Base-by-base conservation (phyloP, 352 stramenopile species). In the Phytopythium mirpurense region DNA sequence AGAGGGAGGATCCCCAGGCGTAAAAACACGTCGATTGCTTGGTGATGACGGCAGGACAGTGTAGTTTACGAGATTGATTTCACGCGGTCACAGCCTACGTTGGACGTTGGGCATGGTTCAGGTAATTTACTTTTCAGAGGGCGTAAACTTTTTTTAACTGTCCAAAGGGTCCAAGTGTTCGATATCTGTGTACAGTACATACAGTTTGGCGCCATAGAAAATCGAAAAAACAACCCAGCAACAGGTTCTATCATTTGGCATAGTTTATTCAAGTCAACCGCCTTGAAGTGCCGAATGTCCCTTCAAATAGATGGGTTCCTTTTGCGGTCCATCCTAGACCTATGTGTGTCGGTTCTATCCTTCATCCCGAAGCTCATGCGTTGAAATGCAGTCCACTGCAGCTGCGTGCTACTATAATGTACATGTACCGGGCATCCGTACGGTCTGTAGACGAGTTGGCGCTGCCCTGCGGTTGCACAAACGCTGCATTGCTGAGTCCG, bases 1-100 rank as follows among this genome's bases (percentile, higher is more conserved):
- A 23, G 18, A 5, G 23, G 21, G 23, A 32, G 42, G 23, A 34
- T 47, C n/a, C n/a, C n/a, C 21, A n/a, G 41, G 42, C 42, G 42
- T 34, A 48, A 48, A 48, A 48, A 48, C 42, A 48, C 42, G 42
- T 24, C 26, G 42, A 48, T 48, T 48, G 16, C 42, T 48, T 48
- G 42, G 23, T 21, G 42, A 11, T 34, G 42, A 21, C 41, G 8
- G 40, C 40, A 32, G 21, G 10, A 5, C 21, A 18, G 16, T 19
- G 41, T 31, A 47, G 19, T 15, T 44, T 44, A 44, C 38, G 38
- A 6, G 38, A n/a, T 23, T 27, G n/a, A 23, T 44, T 44, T 44
- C 38, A 26, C 6, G 11, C 3, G 18, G 38, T 11, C 18, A 26
- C n/a, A 27, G 38, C n/a, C n/a, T n/a, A n/a, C n/a, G n/a, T n/a